Base-by-base conservation (phyloP, 176 grass and related monocot species). In the Musa schizocarpa region DNA sequence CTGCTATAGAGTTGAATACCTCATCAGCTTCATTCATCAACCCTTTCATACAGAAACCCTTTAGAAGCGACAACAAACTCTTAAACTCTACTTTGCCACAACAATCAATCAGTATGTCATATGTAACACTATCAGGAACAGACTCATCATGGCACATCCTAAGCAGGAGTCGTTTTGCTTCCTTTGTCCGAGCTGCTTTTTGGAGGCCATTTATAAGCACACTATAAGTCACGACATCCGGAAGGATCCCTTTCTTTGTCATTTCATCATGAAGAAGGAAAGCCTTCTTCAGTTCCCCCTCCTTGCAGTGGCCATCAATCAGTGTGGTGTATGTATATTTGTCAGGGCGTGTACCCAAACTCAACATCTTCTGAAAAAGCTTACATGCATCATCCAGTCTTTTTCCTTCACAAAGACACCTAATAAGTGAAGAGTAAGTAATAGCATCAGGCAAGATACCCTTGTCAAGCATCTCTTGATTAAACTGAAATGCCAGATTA, bases 11-110 rank as follows among this genome's bases (percentile, higher is more conserved):
- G 13, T 90, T 65, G 56, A 88, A 88, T 54, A 97, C 85, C 74
- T 85, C 87, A 83, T 92, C 93, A 77, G 87, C 93, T 85, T 96
- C 87, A 62, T 85, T 76, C 83, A 93, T 90, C 70, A 97, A 87
- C 0, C 93, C 83, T 77, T 90, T 93, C 76, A 85, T 92, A 70
- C 88, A 96, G 68, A 96, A 96, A 61, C 86, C 84, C 62, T 96
- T 96, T 74, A 96, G 80, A 21, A 97, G 87, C 56, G 90, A 77
- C 11, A 87, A 76, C 9, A 90, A 78, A 70, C 90, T 88, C 83
- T 83, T 84, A 52, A 83, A 87, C 73, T 88, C 87, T 56, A 79
- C 85, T 74, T 93, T 93, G 50, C 62, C 77, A 68, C 93, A 93
- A 80, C 79, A 86, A 61, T 73, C 79, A 55, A 97, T 83, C 55